Evolutionary conservation across 345 rosid genomes (phyloP), one percentile per base, ranked within the genome.

Genomic region (Murraya paniculata): DNA sequence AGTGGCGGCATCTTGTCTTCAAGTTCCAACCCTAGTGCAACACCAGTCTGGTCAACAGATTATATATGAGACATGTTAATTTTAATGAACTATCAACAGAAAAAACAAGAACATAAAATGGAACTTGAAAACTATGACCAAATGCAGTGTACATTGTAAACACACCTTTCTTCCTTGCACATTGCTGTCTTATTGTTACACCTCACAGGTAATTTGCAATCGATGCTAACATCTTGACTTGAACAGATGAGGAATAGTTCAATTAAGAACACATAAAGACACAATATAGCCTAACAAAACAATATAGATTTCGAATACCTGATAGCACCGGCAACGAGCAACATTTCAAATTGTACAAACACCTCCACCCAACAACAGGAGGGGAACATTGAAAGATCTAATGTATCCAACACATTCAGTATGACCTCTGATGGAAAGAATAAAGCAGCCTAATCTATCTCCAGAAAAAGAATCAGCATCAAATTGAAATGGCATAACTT

Each of bases 1-100:
- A 92, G 91, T 45, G 89, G 91, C 1, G 93, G 97, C 95, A 91
- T 88, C 87, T 92, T 88, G 82, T 92, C 91, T 36, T 91, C 93
- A 71, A 89, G 89, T 77, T 92, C 97, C 24, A 88, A 79, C 71
- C 96, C 96, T 79, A 90, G 91, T 28, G 92, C 96, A 82, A 89
- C 92, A 70, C 92, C 96, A 4, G 92, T 91, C 92, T 89, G 66
- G 53, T 28, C 64, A 33, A 78, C 39, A 79, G 14, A 39, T 2
- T 39, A 0, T 39, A 10, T 9, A 39, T 39, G 48, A 39, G 48
- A 39, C 10, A 39, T 9, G 14, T 39, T 9, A 39, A 39, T 39
- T 39, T 39, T 9, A 39, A 39, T 39, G 48, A 39, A 39, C 48
- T 39, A 39, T 39, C 13, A 39, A 39, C 48, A 10, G 11, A 39